These are phyloP conservation scores for Linnemannia zychae DNA, from an alignment of 192 early-diverging fungal species.

Conservation along the genomic window DNA sequence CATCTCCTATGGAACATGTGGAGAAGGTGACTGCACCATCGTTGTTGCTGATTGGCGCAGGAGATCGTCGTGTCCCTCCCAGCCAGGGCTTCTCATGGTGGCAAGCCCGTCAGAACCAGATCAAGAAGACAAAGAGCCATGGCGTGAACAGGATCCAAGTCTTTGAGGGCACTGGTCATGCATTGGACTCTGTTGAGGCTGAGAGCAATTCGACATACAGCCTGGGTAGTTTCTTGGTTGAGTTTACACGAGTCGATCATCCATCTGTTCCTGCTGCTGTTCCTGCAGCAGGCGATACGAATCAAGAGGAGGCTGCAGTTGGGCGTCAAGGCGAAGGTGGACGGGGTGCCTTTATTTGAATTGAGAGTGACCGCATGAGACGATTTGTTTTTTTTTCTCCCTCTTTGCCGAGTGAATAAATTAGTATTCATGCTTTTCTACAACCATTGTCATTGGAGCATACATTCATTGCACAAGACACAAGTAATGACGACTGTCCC, in stretches of 20 bases:
- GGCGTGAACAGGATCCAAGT: conserved; percentile 61
- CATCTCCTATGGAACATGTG: conserved; percentile 70
- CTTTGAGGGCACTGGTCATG: conserved; percentile 71
- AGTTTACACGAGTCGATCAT: conserved; percentile 38
- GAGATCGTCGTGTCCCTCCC: conserved; percentile 82
- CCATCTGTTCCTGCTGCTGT: not conserved
- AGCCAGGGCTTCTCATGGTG: conserved; percentile 68
- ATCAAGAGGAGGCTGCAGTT: not conserved
- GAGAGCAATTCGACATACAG: conserved; percentile 61
- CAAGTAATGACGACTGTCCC: too few species aligned
- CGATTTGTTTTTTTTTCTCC: not conserved
- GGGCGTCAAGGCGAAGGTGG: conserved; percentile 39
- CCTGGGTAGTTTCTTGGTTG: conserved; percentile 40
- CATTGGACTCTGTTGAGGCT: conserved; percentile 71
- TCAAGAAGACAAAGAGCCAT: conserved; percentile 46
- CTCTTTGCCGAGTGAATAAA: not conserved
- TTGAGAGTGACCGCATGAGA: not conserved
- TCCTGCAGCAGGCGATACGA: too few species aligned
- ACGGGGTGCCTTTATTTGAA: conserved; percentile 35
- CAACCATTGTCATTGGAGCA: not conserved
- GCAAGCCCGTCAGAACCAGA: conserved; percentile 55
- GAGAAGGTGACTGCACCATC: conserved; percentile 72
- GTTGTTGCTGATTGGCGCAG: conserved; percentile 74
- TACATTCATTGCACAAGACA: too few species aligned
- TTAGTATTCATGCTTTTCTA: not conserved